Evolutionary conservation across 805 yeast species (phyloP).

Genomic region (Nakazawaea anatomiae): DNA sequence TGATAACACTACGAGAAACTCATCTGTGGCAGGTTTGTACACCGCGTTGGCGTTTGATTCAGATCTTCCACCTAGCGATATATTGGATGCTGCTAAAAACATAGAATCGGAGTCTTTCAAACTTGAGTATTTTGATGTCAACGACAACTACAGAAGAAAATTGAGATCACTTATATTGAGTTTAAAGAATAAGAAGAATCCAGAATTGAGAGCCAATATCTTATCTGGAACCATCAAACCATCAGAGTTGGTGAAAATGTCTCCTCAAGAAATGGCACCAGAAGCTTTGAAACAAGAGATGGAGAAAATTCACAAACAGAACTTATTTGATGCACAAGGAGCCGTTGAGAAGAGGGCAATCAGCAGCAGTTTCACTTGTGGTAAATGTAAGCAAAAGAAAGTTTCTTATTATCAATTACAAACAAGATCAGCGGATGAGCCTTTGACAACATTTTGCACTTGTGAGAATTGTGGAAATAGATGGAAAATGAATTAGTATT

Average conservation of each 20-base stretch:
- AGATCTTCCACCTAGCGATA: constrained; percentile 38
- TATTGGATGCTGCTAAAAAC: constrained; percentile 58
- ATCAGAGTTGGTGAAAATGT: constrained; percentile 64
- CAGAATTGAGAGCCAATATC: constrained; percentile 69
- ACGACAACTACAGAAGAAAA: constrained; percentile 69
- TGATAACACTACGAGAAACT: constrained; percentile 76
- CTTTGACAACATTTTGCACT: constrained; percentile 95
- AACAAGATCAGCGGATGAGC: constrained; percentile 98
- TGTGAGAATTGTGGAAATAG: constrained; percentile 97
- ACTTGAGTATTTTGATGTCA: constrained; percentile 49
- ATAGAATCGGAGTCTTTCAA: constrained; percentile 71
- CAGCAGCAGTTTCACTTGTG: constrained; percentile 95
- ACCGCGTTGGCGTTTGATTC: constrained; percentile 86
- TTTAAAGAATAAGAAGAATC: constrained; percentile 83
- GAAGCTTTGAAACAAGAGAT: constrained; percentile 81
- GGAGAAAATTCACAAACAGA: constrained; percentile 80
- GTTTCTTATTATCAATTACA: constrained; percentile 97
- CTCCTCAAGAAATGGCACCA: constrained; percentile 95
- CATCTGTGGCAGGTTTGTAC: constrained; percentile 77
- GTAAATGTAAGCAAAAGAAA: constrained; percentile 95
- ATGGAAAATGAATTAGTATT: constrained; percentile 81
- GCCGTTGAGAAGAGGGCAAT: constrained; percentile 94
- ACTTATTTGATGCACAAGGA: constrained; percentile 94
- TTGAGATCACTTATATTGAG: constrained; percentile 84
- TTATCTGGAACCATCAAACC: constrained; percentile 64